phyloP scores from a whole-genome alignment of 768 basidiomycete species.

The Asterophora lycoperdoides region DNA sequence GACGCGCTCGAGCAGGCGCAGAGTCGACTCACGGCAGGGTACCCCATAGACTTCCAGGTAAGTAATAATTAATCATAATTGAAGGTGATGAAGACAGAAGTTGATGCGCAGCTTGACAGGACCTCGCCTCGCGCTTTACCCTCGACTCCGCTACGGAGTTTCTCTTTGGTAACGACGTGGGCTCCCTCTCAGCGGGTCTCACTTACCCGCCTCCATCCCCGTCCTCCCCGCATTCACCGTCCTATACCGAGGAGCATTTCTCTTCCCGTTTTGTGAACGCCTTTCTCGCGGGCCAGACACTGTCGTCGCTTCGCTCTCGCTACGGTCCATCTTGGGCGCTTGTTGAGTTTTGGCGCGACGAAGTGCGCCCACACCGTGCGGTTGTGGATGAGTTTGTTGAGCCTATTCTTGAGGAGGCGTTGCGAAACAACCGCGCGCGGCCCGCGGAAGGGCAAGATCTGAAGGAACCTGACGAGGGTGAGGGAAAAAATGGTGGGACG shows the following conservation, averaged over 20 bases:
- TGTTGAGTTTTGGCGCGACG: slow-evolving; percentile 48
- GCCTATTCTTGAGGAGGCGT: slow-evolving; percentile 46
- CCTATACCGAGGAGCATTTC: slow-evolving; percentile 21
- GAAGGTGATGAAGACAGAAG: not conserved
- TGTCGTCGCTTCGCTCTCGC: slow-evolving; percentile 34
- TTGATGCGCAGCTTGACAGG: slow-evolving; percentile 27
- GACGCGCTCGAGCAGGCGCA: slow-evolving; percentile 43
- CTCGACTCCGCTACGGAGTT: slow-evolving; percentile 58
- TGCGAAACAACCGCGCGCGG: slow-evolving; percentile 32
- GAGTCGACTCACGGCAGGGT: slow-evolving; percentile 38
- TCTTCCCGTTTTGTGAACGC: slow-evolving; percentile 43
- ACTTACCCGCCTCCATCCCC: slow-evolving; percentile 40
- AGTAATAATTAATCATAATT: not conserved
- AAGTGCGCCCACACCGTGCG: slow-evolving; percentile 39
- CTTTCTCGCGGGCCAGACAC: slow-evolving; percentile 45
- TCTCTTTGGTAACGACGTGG: slow-evolving; percentile 47
- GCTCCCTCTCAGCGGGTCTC: slow-evolving; percentile 42
- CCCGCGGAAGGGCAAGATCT: slow-evolving; percentile 1
- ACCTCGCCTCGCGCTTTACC: slow-evolving; percentile 52
- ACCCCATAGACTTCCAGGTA: slow-evolving; percentile 57
- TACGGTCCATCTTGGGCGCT: slow-evolving; percentile 48
- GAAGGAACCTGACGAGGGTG: slow-evolving; percentile 17
- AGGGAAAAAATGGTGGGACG: slow-evolving; percentile 29
- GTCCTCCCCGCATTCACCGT: slow-evolving; percentile 14
- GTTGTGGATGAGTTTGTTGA: slow-evolving; percentile 49